Evolutionary conservation across 2,329 filamentous ascomycete genomes (phyloP).

Genomic region (Elsinoe perseae): DNA sequence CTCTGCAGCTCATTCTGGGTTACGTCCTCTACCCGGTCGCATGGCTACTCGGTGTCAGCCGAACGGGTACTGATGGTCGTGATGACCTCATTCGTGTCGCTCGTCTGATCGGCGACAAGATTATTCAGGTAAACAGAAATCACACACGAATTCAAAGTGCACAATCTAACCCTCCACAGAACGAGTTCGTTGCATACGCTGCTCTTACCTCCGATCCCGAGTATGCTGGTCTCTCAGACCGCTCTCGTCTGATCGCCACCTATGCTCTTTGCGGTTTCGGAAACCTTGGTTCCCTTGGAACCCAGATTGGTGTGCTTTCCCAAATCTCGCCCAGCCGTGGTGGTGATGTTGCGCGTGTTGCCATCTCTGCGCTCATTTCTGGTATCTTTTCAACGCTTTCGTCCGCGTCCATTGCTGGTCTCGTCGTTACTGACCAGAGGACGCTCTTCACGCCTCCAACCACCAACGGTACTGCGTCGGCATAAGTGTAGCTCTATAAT

Average conservation of each 20-base stretch:
- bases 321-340: conserved; percentile 69
- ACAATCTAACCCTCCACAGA: conserved; percentile 34
- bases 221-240: conserved; percentile 56
- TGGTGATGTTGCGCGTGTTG: conserved; percentile 68
- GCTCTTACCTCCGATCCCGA: conserved; percentile 44
- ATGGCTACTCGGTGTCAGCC: conserved; percentile 72
- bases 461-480: conserved; percentile 1
- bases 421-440: conserved; percentile 56
- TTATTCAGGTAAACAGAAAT: conserved; percentile 57
- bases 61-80: conserved; percentile 35
- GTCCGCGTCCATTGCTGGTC: conserved; percentile 67
- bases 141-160: background rate
- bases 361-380: conserved; percentile 67
- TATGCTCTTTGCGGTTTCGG: conserved; percentile 71
- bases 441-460: conserved; percentile 19
- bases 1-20: conserved; percentile 65
- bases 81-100: conserved; percentile 60
- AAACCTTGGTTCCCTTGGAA: conserved; percentile 80
- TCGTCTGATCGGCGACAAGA: conserved; percentile 73
- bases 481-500: conserved; percentile 4
- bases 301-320: conserved; percentile 79
- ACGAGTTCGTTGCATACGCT: conserved; percentile 71
- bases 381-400: conserved; percentile 74
- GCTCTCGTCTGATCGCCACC: conserved; percentile 72
- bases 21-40: conserved; percentile 72